Conservation (phyloP, 2,329 filamentous ascomycete genomes). For the Rhinocladiella mackenziei region DNA sequence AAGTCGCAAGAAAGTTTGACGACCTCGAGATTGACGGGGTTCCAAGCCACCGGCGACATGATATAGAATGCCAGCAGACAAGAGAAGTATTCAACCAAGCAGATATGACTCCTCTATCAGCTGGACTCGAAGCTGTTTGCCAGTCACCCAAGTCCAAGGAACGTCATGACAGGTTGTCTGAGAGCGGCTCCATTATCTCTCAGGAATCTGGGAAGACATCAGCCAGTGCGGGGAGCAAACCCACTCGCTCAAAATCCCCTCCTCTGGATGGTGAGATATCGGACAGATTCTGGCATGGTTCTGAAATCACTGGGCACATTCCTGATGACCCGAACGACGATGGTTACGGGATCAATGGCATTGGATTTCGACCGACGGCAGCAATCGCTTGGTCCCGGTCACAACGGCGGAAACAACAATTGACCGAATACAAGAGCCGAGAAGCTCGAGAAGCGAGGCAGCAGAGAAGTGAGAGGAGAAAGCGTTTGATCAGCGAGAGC, state of each 20-base stretch:
- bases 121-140: no score
- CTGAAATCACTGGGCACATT: constrained; percentile 60
- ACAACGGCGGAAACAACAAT: constrained; percentile 55
- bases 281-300: constrained; percentile 51
- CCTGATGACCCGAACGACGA: constrained; percentile 56
- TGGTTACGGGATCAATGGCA: constrained; percentile 60
- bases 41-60: not conserved
- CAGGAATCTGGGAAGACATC: not conserved
- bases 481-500: constrained; percentile 16
- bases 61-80: no score
- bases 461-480: constrained; percentile 51
- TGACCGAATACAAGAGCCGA: constrained; percentile 56
- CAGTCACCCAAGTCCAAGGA: not conserved
- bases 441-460: constrained; percentile 58
- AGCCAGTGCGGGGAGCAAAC: not conserved
- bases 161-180: not conserved
- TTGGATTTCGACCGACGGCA: constrained; percentile 60
- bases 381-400: constrained; percentile 55
- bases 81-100: no score
- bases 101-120: no score
- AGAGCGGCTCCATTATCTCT: not conserved
- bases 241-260: constrained; percentile 32
- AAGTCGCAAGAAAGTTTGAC: constrained; percentile 20
- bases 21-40: constrained; percentile 30
- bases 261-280: constrained; percentile 31